A percentile compares a stretch with the other conserved stretches of the same genome.
These are phyloP conservation scores for Lachnum nothofagi DNA, from an alignment of 2,329 filamentous ascomycete species.

Conservation along the genomic window DNA sequence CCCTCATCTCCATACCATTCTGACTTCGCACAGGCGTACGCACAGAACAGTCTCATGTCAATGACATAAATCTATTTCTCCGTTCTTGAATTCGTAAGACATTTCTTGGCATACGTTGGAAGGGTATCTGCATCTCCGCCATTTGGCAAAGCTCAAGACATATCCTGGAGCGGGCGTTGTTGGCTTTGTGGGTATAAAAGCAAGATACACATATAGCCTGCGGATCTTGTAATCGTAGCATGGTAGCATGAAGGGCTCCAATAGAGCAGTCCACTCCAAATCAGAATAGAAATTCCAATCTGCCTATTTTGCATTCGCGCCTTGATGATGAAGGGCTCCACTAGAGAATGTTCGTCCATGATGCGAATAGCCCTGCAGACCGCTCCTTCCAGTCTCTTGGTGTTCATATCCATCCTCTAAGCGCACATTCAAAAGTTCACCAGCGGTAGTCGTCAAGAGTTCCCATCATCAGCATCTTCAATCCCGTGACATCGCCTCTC, in stretches of 20 bases:
- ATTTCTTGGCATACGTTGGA: constrained; percentile 7
- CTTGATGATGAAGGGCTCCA: no score
- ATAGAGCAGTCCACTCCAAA: neutral
- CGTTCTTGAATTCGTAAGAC: constrained; percentile 1
- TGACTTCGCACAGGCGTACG: constrained; percentile 60
- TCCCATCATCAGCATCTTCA: neutral
- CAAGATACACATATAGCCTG: constrained; percentile 7
- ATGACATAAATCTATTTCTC: constrained; percentile 20
- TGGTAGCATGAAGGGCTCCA: constrained; percentile 1
- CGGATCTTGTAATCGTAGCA: constrained; percentile 9
- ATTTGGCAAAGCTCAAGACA: neutral
- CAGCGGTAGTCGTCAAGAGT: no score
- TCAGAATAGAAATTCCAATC: constrained; percentile 7
- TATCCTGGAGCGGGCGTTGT: constrained; percentile 14
- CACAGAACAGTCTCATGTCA: constrained; percentile 74
- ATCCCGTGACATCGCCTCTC: neutral
- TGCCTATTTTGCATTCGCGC: neutral
- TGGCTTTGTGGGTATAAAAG: constrained; percentile 4
- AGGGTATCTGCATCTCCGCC: constrained; percentile 7
- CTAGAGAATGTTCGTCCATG: no score
- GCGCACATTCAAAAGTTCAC: no score
- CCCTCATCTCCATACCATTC: neutral
- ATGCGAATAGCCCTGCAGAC: no score
- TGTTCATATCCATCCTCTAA: no score
- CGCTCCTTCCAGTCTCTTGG: no score